phyloP scores from a whole-genome alignment of 2,329 filamentous ascomycete species.

The Exutisphaerella laricina region DNA sequence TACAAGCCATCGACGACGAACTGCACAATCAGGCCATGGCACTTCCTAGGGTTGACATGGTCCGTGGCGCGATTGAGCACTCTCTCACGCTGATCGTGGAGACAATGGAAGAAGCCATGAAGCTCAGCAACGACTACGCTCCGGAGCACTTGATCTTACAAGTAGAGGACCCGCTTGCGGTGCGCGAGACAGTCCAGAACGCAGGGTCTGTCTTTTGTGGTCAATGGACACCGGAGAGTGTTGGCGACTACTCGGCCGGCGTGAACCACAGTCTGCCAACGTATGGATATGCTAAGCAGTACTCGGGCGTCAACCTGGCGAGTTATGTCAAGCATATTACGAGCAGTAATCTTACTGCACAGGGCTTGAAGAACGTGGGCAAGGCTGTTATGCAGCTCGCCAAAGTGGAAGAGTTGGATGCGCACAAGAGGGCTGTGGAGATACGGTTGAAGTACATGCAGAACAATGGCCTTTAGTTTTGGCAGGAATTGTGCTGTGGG shows the following conservation, averaged over 20 bases:
- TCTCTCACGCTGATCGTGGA: slow-evolving; percentile 76
- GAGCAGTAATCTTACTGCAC: slow-evolving; percentile 77
- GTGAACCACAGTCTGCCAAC: slow-evolving; percentile 97
- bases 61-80: slow-evolving; percentile 83
- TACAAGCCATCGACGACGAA: slow-evolving; percentile 84
- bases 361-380: slow-evolving; percentile 81
- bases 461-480: background rate
- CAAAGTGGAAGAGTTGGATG: slow-evolving; percentile 89
- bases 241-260: slow-evolving; percentile 95
- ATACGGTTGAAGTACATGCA: slow-evolving; percentile 48
- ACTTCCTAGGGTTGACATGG: slow-evolving; percentile 86
- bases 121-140: slow-evolving; percentile 87
- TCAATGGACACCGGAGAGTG: slow-evolving; percentile 93
- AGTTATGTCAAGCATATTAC: slow-evolving; percentile 99
- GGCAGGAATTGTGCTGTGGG: no score
- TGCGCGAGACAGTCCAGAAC: slow-evolving; percentile 77
- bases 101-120: slow-evolving; percentile 69
- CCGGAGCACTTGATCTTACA: slow-evolving; percentile 96
- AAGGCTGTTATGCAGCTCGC: slow-evolving; percentile 90
- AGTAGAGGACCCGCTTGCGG: slow-evolving; percentile 66
- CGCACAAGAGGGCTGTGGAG: slow-evolving; percentile 71
- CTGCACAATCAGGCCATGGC: slow-evolving; percentile 81
- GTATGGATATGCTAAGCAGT: slow-evolving; percentile 97
- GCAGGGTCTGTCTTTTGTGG: slow-evolving; percentile 96
- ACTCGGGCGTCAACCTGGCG: slow-evolving; percentile 91